A percentile compares a stretch with the other conserved stretches of the same genome.
phyloP scores from a whole-genome alignment of 1,139 yeast genomes.

The Scheffersomyces illinoinensis region DNA sequence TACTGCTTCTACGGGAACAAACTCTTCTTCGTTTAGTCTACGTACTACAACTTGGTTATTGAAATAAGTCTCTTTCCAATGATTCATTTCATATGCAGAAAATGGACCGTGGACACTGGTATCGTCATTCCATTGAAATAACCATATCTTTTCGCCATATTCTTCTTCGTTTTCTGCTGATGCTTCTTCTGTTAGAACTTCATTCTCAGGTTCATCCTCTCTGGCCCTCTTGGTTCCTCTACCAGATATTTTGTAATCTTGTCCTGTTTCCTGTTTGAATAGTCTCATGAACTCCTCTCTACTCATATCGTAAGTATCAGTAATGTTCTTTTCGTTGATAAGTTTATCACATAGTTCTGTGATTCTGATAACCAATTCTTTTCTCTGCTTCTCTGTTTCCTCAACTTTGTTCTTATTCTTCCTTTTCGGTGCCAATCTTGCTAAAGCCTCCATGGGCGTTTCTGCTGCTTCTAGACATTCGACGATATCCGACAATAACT shows the following conservation, averaged over 20 bases:
- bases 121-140: constrained; percentile 58
- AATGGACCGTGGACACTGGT: constrained; percentile 61
- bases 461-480: constrained; percentile 57
- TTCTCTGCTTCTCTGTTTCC: constrained; percentile 19
- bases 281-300: constrained; percentile 61
- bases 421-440: constrained; percentile 38
- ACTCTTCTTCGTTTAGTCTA: constrained; percentile 30
- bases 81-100: constrained; percentile 52
- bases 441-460: constrained; percentile 62
- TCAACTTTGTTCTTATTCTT: constrained; percentile 15
- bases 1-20: constrained; percentile 25
- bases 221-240: constrained; percentile 24
- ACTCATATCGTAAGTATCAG: constrained; percentile 53
- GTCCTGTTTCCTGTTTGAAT: constrained; percentile 54
- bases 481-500: constrained; percentile 38
- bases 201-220: constrained; percentile 11
- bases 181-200: constrained; percentile 10
- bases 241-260: constrained; percentile 17
- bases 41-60: constrained; percentile 49
- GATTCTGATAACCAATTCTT: constrained; percentile 32
- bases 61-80: constrained; percentile 63
- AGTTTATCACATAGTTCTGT: constrained; percentile 55
- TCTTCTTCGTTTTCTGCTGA: constrained; percentile 14
- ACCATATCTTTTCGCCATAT: constrained; percentile 51
- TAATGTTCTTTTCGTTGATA: constrained; percentile 36